Percentiles rank a stretch among this genome's conserved stretches.
phyloP scores from a whole-genome alignment of 2,329 filamentous ascomycete species.

The Penicillium sp. region DNA sequence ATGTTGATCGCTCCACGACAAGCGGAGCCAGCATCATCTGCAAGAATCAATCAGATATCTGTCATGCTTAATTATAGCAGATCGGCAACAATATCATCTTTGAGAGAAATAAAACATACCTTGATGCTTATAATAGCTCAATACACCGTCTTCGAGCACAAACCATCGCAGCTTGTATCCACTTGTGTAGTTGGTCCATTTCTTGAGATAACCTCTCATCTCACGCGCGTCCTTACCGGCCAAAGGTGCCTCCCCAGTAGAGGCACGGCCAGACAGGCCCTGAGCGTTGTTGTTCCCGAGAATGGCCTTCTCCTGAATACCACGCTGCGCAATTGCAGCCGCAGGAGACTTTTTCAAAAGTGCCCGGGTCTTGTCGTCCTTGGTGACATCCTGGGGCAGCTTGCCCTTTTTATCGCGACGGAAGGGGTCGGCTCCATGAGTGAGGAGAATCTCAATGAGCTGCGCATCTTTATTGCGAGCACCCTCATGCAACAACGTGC shows the following conservation, averaged over 20 bases:
- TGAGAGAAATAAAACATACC: conserved; percentile 38
- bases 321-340: conserved; percentile 87
- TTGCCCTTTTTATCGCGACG: conserved; percentile 92
- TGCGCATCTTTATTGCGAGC: conserved; percentile 83
- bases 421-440: conserved; percentile 96
- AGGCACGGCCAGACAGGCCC: conserved; percentile 52
- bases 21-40: conserved; percentile 88
- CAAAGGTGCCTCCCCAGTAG: conserved; percentile 51
- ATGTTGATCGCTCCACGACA: conserved; percentile 99
- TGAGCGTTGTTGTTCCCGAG: conserved; percentile 69
- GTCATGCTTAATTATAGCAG: conserved; percentile 14
- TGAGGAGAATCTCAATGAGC: conserved; percentile 83
- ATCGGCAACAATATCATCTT: background rate
- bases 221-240: conserved; percentile 86
- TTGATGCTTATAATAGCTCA: conserved; percentile 99
- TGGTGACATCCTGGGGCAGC: conserved; percentile 92
- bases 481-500: conserved; percentile 89
- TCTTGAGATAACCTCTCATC: conserved; percentile 98
- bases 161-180: conserved; percentile 98
- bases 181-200: conserved; percentile 98
- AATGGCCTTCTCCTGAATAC: conserved; percentile 96
- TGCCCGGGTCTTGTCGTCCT: conserved; percentile 82
- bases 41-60: conserved; percentile 1
- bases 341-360: conserved; percentile 94
- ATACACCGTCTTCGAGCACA: conserved; percentile 91